Percentiles rank a stretch among this genome's conserved stretches.
Conservation (phyloP, 2,329 filamentous ascomycete genomes). For the Clonostachys chloroleuca region DNA sequence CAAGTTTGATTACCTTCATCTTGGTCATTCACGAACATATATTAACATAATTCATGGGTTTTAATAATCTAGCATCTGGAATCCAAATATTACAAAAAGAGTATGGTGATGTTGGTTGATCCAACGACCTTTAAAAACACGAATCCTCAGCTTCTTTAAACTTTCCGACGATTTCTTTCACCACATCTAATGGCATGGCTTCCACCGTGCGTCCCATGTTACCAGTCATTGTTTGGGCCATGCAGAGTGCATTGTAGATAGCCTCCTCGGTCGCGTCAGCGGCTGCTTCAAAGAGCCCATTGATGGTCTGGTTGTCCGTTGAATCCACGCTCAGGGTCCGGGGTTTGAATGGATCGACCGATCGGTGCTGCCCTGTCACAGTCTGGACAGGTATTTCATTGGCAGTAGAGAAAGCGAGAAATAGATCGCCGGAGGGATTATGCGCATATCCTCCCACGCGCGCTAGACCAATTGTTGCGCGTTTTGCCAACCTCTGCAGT, state of each 20-base stretch:
- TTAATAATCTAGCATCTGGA: too few species aligned
- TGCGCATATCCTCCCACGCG: slow-evolving; percentile 54
- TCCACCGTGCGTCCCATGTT: slow-evolving; percentile 42
- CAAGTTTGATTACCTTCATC: too few species aligned
- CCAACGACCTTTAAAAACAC: too few species aligned
- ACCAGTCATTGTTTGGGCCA: slow-evolving; percentile 55
- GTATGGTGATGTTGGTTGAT: too few species aligned
- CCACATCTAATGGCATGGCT: slow-evolving; percentile 38
- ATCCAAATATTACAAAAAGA: too few species aligned
- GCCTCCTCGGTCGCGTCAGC: slow-evolving; percentile 55
- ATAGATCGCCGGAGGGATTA: slow-evolving; percentile 59
- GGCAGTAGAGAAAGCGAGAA: slow-evolving; percentile 59
- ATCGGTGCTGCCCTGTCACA: slow-evolving; percentile 15
- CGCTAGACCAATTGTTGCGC: slow-evolving; percentile 54
- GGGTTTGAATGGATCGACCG: slow-evolving; percentile 22
- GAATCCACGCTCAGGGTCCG: neutral
- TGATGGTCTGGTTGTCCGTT: neutral
- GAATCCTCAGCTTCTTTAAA: too few species aligned
- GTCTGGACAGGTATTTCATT: slow-evolving; percentile 18
- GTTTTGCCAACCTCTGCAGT: slow-evolving; percentile 51
- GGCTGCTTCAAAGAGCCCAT: slow-evolving; percentile 48
- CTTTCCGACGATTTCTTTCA: slow-evolving; percentile 35
- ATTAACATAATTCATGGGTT: too few species aligned
- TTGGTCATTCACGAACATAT: too few species aligned
- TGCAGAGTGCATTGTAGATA: slow-evolving; percentile 14